Base-by-base conservation (phyloP, 1,284 basidiomycete species). In the Lignosus rhinocerotis region DNA sequence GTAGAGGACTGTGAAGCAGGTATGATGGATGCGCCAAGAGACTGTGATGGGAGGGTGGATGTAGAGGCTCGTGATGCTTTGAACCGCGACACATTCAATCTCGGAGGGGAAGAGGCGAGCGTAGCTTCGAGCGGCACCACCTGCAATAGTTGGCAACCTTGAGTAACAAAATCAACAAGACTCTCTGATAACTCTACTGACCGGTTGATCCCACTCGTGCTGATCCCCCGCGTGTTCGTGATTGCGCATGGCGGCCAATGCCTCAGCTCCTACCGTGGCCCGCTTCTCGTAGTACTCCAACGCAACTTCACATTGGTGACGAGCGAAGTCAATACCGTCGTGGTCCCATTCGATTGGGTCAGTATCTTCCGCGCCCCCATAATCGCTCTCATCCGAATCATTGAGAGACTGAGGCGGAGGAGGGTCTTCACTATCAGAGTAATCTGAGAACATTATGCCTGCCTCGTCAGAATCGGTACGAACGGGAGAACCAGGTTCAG, bases 291-390 rank as follows among this genome's bases (percentile, higher is more conserved):
- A 79, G 68, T 92, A 91, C 59, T 84, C 84, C 39, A 90, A 67
- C n/a, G 86, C 85, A 60, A 91, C 79, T 69, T 90, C 88, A 32
- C 88, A 84, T 61, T 90, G 87, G 66, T 87, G 84, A 49, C 76
- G 80, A 25, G 82, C 86, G 54, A 75, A 78, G 64, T 90, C 83
- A 41, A 85, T 72, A 61, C 87, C 85, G 19, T 76, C 76, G 47
- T 78, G 80, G 42, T 83, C 80, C 49, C 81, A 81, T 44, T 77
- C 67, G 6, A 72, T 67, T 3, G 69, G 67, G 36, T 70, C 67
- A 19, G 66, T 69, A 30, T 72, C 71, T 12, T 66, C 66, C 0
- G 55, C 61, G 1, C 25, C 69, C 65, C 45, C 72, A 64, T 30
- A 73, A 68, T 55, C 72, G 67, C 47, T 69, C 60, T 59, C 72